A percentile compares a stretch with the other conserved stretches of the same genome.
Evolutionary conservation across 768 basidiomycete species (phyloP).

Genomic region (Termitomyces heimii): DNA sequence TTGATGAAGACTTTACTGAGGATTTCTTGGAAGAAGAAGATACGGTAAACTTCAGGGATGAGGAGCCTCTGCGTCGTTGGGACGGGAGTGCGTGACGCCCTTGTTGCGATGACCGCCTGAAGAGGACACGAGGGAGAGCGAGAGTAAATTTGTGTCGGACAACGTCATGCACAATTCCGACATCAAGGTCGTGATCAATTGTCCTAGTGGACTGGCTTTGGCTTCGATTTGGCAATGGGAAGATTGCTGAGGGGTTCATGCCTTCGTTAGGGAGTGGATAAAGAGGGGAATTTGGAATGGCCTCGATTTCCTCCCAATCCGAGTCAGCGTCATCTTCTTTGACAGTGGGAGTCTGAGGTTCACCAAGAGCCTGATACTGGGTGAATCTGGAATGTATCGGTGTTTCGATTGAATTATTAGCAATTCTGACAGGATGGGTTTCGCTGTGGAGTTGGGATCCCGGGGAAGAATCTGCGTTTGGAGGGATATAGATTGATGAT

Average conservation of each 20-base stretch:
- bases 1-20: not conserved
- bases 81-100: not conserved
- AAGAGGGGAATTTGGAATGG: slow-evolving; percentile 8
- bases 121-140: slow-evolving; percentile 7
- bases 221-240: not conserved
- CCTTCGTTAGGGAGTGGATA: slow-evolving; percentile 11
- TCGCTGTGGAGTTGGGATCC: not conserved
- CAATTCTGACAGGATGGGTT: not conserved
- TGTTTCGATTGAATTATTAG: not conserved
- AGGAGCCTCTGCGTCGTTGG: not conserved
- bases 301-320: slow-evolving; percentile 17
- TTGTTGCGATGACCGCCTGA: not conserved
- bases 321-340: slow-evolving; percentile 11
- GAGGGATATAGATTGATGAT: not conserved
- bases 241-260: slow-evolving; percentile 7
- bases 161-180: not conserved
- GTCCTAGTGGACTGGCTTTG: not conserved
- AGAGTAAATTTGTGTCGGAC: slow-evolving; percentile 5
- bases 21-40: not conserved
- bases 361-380: not conserved
- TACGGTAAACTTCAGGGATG: not conserved
- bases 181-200: not conserved
- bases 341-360: not conserved
- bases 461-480: not conserved
- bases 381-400: not conserved